These are phyloP conservation scores for Lantana camara DNA, from an alignment of 257 asterid genomes.

Conservation along the genomic window DNA sequence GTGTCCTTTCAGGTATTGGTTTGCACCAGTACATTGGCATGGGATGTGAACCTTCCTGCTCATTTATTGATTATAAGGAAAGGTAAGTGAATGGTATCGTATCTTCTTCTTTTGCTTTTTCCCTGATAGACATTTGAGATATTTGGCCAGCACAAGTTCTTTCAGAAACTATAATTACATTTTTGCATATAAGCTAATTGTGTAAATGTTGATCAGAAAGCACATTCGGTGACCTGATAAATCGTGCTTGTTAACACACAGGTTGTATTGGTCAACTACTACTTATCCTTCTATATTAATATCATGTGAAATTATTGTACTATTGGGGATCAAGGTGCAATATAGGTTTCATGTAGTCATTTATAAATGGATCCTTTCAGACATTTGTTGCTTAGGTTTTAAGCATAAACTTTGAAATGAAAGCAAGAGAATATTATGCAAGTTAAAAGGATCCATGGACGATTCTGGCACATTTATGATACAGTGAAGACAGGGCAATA, in stretches of 20 bases:
- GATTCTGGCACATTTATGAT: too few species aligned
- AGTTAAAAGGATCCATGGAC: too few species aligned
- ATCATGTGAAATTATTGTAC: too few species aligned
- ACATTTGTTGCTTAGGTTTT: too few species aligned
- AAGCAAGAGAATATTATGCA: too few species aligned
- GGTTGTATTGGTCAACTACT: too few species aligned
- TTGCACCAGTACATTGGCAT: slow-evolving; percentile 97
- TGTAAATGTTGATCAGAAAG: neutral
- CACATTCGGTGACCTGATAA: neutral
- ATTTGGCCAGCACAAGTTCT: slow-evolving; percentile 10
- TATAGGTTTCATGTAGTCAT: too few species aligned
- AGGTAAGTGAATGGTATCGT: slow-evolving; percentile 51
- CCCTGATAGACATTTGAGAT: neutral
- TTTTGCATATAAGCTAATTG: neutral
- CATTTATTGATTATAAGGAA: slow-evolving; percentile 93
- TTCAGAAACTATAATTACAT: neutral
- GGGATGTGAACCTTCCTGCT: slow-evolving; percentile 99
- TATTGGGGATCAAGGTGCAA: too few species aligned
- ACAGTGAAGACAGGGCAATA: too few species aligned
- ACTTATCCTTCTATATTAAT: too few species aligned
- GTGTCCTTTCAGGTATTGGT: slow-evolving; percentile 73
- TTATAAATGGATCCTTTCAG: too few species aligned
- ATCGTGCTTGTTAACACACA: slow-evolving; percentile 17
- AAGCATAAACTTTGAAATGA: too few species aligned
- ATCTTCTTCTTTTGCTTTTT: slow-evolving; percentile 11